Base-by-base conservation (phyloP, 176 grass and related monocot genomes). In the Puccinellia tenuiflora region DNA sequence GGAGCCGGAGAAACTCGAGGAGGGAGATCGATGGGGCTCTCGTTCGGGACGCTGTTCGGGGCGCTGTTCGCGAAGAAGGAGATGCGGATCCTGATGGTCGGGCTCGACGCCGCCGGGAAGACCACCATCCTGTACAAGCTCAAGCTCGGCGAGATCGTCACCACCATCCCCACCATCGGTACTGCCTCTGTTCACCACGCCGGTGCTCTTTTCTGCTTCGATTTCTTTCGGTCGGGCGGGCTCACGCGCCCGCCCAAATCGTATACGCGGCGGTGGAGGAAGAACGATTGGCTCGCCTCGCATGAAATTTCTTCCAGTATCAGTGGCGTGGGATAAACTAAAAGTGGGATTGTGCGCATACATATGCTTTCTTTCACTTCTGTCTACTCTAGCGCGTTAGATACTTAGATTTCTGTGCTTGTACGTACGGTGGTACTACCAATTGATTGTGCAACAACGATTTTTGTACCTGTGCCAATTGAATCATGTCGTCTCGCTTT, bases 121-220 rank as follows among this genome's bases (percentile, higher is more conserved):
- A 92, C 90, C 75, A 92, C 90, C n/a, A 92, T 92, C 75, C 83
- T 92, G 5, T 92, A 92, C 83, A 92, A 92, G 86, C 90, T 92
- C 59, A 92, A 92, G 86, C 90, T 92, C 38, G 90, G 90, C 65
- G 90, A 92, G 83, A 88, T 92, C 73, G 90, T 92, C 17, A 92
- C 90, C 79, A 92, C 90, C 86, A 92, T 92, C 56, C 90, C 90
- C 24, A 91, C 85, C 61, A 91, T 91, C 34, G 89, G 89, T 91
- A 40, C 52, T 2, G 7, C 13, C 6, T 0, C n/a, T 37, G 0
- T 55, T 57, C 14, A 10, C 75, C 53, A 16, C 14, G 52, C n/a
- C n/a, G n/a, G n/a, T 37, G 31, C 45, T 74, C 16, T 20, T 53
- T 15, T 37, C 30, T 16, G 51, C 50, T 54, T 9, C 50, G 2